Conservation (phyloP, 225 moss, liverwort and hornwort genomes). For the Pseudoscleropodium purum region DNA sequence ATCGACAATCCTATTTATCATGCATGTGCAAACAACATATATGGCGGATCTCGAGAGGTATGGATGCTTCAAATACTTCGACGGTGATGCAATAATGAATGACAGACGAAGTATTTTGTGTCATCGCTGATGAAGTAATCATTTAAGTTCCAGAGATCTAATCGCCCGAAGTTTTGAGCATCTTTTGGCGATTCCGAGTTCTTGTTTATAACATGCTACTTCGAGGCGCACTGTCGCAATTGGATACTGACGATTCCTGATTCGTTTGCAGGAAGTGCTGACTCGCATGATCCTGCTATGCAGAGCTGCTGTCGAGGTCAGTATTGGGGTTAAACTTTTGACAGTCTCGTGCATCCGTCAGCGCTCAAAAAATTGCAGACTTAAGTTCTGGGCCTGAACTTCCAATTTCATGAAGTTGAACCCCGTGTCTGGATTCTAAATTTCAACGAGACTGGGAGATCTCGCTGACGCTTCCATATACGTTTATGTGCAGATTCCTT, state of each 20-base stretch:
- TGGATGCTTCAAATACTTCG: background rate
- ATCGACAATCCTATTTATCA: constrained; percentile 67
- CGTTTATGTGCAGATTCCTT: constrained; percentile 54
- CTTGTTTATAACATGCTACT: background rate
- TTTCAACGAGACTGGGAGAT: background rate
- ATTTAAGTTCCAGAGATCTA: background rate
- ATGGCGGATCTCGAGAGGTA: constrained; percentile 75
- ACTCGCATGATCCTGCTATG: constrained; percentile 72
- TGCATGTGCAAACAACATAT: constrained; percentile 41
- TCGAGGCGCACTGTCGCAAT: background rate
- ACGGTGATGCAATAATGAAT: background rate
- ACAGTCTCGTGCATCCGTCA: background rate
- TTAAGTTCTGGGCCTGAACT: background rate
- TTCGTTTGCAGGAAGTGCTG: constrained; percentile 57
- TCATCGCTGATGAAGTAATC: background rate
- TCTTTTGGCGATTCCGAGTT: background rate
- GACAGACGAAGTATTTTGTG: background rate
- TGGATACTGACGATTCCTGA: background rate
- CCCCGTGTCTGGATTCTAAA: background rate
- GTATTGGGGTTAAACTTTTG: background rate
- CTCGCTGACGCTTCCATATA: background rate
- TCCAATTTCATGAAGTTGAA: background rate
- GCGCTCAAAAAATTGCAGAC: background rate
- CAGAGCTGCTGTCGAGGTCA: constrained; percentile 81
- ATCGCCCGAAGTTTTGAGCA: background rate